Evolutionary conservation across 2,329 filamentous ascomycete genomes (phyloP).

Genomic region (Harringtonia aguacate): DNA sequence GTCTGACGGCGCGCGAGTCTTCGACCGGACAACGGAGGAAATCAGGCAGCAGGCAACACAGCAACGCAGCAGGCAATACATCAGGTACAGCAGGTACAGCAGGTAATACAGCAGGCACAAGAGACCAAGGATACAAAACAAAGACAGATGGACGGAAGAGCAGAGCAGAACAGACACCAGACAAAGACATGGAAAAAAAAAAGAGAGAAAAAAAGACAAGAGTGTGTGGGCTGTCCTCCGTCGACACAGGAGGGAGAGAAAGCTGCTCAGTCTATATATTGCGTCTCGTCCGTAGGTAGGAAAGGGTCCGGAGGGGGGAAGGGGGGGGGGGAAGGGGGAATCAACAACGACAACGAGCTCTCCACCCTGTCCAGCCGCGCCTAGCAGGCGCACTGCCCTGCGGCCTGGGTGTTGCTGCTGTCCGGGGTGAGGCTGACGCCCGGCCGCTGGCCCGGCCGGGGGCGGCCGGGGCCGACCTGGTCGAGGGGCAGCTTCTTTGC

Average conservation of each 20-base stretch:
- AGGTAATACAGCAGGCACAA: no score
- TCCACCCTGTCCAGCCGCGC: slow-evolving; percentile 6
- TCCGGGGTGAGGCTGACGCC: slow-evolving; percentile 47
- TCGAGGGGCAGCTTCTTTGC: slow-evolving; percentile 96
- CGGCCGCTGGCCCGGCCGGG: slow-evolving; percentile 53
- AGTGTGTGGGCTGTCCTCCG: background rate
- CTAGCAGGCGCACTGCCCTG: slow-evolving; percentile 47
- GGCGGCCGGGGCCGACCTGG: slow-evolving; percentile 83
- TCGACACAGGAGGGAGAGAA: no score
- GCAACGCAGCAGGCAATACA: no score
- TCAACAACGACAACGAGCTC: no score
- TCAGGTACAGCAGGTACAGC: no score
- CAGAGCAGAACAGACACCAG: background rate
- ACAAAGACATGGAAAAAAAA: background rate
- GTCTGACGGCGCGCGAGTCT: background rate
- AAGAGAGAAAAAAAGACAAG: background rate
- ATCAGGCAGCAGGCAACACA: no score
- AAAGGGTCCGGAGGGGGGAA: no score
- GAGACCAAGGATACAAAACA: no score
- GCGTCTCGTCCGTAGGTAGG: no score
- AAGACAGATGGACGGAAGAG: background rate
- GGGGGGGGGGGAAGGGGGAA: no score
- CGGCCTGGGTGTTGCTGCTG: slow-evolving; percentile 44
- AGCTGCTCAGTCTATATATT: no score
- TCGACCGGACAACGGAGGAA: no score